phyloP scores from a whole-genome alignment of 2,329 filamentous ascomycete species.

The Akanthomyces uredinophilus region DNA sequence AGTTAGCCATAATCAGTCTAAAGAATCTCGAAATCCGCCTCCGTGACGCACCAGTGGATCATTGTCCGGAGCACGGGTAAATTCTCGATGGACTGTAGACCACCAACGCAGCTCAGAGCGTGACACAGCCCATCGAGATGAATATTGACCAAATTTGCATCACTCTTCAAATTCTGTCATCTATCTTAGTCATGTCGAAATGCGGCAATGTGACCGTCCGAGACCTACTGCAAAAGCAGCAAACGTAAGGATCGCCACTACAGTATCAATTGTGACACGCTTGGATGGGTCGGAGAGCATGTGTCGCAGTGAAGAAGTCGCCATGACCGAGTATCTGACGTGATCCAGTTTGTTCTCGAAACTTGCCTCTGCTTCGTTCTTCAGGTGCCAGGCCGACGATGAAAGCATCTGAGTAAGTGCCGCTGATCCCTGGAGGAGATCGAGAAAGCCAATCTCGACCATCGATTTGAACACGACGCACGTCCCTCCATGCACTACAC shows the following conservation, averaged over 20 bases:
- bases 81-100: too few species aligned
- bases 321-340: neutral
- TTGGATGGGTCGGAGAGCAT: neutral
- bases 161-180: neutral
- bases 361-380: neutral
- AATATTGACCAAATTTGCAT: neutral
- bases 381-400: slow-evolving; percentile 1
- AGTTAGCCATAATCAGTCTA: too few species aligned
- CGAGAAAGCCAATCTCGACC: slow-evolving; percentile 10
- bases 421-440: neutral
- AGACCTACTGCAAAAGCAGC: neutral
- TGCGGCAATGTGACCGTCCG: neutral
- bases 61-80: too few species aligned
- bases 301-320: too few species aligned
- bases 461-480: slow-evolving; percentile 10
- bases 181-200: neutral
- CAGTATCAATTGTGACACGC: neutral
- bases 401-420: slow-evolving; percentile 8
- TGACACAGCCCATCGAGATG: slow-evolving; percentile 2
- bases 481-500: neutral
- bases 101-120: neutral
- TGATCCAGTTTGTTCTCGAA: neutral
- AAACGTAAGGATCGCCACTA: neutral
- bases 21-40: too few species aligned
- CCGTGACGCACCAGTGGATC: too few species aligned